These are phyloP conservation scores for rapeseed (Brassica napus) DNA, from an alignment of 345 rosid species.

Conservation along the genomic window Da-Ae NC_063438.1:15512001-15512500, in stretches of 20 bases:
- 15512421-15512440: constrained; percentile 88
- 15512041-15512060: constrained; percentile 86
- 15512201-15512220: constrained; percentile 93
- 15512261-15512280: constrained; percentile 82
- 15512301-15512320: constrained; percentile 80
- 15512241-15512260: constrained; percentile 71
- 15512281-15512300: constrained; percentile 89
- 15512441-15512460: constrained; percentile 86
- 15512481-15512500: constrained; percentile 81
- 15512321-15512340: constrained; percentile 68
- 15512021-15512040: constrained; percentile 59
- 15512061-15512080: constrained; percentile 90
- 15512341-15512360: constrained; percentile 92
- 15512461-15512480: constrained; percentile 79
- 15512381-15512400: constrained; percentile 81
- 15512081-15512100: constrained; percentile 72
- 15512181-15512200: constrained; percentile 75
- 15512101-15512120: constrained; percentile 85
- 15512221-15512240: constrained; percentile 75
- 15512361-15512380: constrained; percentile 74
- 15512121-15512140: constrained; percentile 88
- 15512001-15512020: constrained; percentile 82
- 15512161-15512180: constrained; percentile 89
- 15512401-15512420: constrained; percentile 78
- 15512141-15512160: constrained; percentile 72